A percentile compares a stretch with the other conserved stretches of the same genome.
Conservation (phyloP, 2,329 filamentous ascomycete genomes). For the Alternaria arbusti region DNA sequence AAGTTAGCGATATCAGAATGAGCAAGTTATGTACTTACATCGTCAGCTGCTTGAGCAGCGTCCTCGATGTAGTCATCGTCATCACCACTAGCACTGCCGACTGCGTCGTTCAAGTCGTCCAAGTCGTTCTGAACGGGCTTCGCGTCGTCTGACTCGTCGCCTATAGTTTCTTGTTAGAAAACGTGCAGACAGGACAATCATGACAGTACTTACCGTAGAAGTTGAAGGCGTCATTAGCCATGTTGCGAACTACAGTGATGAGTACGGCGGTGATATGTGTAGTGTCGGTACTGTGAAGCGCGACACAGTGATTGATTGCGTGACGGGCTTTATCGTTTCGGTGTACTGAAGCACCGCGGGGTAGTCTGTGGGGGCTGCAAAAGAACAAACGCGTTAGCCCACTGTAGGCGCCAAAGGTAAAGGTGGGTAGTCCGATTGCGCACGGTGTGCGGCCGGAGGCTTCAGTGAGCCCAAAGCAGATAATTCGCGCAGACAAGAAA, state of each 20-base stretch:
- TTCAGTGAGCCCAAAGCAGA: not conserved
- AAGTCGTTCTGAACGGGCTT: conserved; percentile 7
- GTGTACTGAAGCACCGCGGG: not conserved
- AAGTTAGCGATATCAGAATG: not conserved
- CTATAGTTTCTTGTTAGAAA: conserved; percentile 11
- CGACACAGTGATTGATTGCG: not conserved
- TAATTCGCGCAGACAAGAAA: not conserved
- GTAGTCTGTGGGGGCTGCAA: not conserved
- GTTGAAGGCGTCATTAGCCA: conserved; percentile 20
- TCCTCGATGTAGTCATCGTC: conserved; percentile 14
- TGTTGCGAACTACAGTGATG: conserved; percentile 2
- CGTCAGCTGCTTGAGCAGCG: not conserved
- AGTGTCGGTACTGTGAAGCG: not conserved
- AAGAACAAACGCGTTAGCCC: not conserved
- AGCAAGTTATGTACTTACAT: not conserved
- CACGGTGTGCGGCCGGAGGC: not conserved
- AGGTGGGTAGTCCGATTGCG: not conserved
- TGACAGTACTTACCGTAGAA: conserved; percentile 19
- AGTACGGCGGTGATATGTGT: not conserved
- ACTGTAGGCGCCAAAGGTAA: conserved; percentile 9
- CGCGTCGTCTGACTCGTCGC: conserved; percentile 15
- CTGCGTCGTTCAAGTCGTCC: conserved; percentile 9
- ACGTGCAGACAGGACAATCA: not conserved
- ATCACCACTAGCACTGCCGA: conserved; percentile 8
- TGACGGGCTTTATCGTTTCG: not conserved